These are phyloP conservation scores for Coemansia interrupta DNA, from an alignment of 192 early-diverging fungal species.

Conservation along the genomic window DNA sequence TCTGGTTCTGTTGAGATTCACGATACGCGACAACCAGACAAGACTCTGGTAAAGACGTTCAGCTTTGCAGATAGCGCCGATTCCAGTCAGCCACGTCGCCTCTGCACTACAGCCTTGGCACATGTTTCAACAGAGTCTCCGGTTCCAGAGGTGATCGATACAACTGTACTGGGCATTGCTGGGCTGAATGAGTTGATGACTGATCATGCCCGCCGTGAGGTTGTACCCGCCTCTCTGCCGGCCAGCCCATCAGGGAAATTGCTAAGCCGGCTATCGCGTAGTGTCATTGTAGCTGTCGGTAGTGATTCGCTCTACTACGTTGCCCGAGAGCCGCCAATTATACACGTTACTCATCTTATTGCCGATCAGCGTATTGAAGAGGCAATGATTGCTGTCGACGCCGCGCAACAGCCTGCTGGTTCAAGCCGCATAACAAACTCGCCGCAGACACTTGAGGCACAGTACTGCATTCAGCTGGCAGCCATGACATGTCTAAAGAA, in stretches of 20 bases:
- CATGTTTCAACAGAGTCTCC: conserved; percentile 11
- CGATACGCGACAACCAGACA: conserved; percentile 37
- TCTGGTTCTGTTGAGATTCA: conserved; percentile 30
- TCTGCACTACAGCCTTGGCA: conserved; percentile 15
- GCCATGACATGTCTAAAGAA: conserved; percentile 25
- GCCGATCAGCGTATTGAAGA: conserved; percentile 29
- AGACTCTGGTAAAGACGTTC: conserved; percentile 29
- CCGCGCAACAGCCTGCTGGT: conserved; percentile 8
- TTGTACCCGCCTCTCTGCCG: conserved; percentile 4
- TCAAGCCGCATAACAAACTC: background rate
- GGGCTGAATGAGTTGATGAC: background rate
- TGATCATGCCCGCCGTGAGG: conserved; percentile 9
- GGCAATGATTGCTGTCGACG: conserved; percentile 25
- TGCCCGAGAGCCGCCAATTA: conserved; percentile 24
- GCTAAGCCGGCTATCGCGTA: conserved; percentile 18
- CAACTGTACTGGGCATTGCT: background rate
- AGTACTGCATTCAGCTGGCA: conserved; percentile 43
- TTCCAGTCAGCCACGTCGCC: conserved; percentile 10
- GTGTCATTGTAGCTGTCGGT: conserved; percentile 8
- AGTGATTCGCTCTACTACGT: conserved; percentile 25
- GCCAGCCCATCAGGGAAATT: background rate
- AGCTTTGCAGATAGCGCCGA: conserved; percentile 2
- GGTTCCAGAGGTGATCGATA: conserved; percentile 27
- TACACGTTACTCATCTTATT: conserved; percentile 19
- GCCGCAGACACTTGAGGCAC: conserved; percentile 11